These are phyloP conservation scores for Suzukiozyma palmioleophila DNA, from an alignment of 1,139 yeast genomes.

Conservation along the genomic window DNA sequence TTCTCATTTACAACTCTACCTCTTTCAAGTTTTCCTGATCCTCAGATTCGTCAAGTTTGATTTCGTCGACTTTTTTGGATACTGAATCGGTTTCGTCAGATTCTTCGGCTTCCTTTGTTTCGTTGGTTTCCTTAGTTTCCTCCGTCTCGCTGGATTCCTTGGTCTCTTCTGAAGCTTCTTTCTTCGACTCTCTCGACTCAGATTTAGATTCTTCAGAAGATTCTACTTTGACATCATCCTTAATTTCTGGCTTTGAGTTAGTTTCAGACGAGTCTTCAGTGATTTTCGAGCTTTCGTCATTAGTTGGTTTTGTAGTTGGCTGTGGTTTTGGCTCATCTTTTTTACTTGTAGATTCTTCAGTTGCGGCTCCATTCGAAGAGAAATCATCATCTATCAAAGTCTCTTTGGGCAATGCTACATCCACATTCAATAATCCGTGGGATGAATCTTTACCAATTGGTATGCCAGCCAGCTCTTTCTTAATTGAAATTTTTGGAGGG, in stretches of 20 bases:
- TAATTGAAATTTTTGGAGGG: constrained; percentile 25
- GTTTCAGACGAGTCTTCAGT: constrained; percentile 9
- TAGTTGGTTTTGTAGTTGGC: constrained; percentile 3
- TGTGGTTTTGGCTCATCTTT: constrained; percentile 4
- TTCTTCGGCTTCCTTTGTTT: constrained; percentile 4
- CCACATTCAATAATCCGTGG: constrained; percentile 4
- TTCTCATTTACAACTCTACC: constrained; percentile 8
- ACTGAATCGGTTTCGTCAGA: constrained; percentile 8
- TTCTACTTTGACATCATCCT: constrained; percentile 5
- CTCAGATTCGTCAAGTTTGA: constrained; percentile 1
- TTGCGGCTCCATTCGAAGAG: constrained; percentile 4
- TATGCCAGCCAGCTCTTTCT: constrained; percentile 17
- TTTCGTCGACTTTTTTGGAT: constrained; percentile 4
- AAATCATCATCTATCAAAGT: constrained; percentile 35
- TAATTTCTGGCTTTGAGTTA: constrained; percentile 7
- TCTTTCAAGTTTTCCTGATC: constrained; percentile 8
- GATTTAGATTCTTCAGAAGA: constrained; percentile 2
- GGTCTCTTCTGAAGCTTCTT: constrained; percentile 5
- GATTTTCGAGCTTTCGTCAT: constrained; percentile 6
- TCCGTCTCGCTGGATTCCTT: constrained; percentile 7
- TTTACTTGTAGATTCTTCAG: constrained; percentile 5
- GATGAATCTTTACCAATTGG: constrained; percentile 3
- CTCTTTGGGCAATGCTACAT: constrained; percentile 37
- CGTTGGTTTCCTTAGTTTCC: constrained; percentile 6
- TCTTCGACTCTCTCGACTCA: not conserved